Evolutionary conservation across 75 land plant species (phyloP).

Genomic region (Azolla pinnata): DNA sequence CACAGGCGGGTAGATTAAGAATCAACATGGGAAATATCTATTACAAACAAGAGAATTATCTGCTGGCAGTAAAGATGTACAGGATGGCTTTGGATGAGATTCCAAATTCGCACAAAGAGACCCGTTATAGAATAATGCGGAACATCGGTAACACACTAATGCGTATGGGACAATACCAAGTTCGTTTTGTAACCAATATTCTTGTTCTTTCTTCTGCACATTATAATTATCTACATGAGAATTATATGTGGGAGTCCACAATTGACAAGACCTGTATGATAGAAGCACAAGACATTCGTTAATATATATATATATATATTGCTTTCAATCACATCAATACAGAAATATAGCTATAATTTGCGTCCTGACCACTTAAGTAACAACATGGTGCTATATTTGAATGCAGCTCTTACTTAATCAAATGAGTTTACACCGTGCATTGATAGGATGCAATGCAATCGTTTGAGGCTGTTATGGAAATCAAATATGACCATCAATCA

Average conservation of each 20-base stretch:
- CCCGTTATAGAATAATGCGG: conserved; percentile 25
- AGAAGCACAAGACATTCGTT: no score
- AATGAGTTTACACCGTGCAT: conserved; percentile 1
- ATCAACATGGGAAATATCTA: conserved; percentile 40
- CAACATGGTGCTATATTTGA: conserved; percentile 1
- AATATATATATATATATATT: no score
- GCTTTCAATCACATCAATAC: no score
- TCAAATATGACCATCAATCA: conserved; percentile 32
- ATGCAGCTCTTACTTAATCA: conserved; percentile 3
- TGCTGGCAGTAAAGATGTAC: conserved; percentile 35
- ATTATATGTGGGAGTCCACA: no score
- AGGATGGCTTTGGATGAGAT: conserved; percentile 36
- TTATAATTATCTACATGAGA: no score
- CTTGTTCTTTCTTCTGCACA: no score
- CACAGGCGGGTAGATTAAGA: conserved; percentile 23
- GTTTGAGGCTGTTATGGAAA: conserved; percentile 34
- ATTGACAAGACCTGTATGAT: no score
- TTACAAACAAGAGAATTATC: conserved; percentile 25
- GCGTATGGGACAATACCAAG: conserved; percentile 37
- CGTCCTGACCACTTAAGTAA: not conserved
- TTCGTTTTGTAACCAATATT: not conserved
- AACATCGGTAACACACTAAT: conserved; percentile 33
- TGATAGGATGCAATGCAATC: conserved; percentile 35
- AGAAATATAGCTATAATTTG: no score
- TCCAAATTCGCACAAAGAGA: conserved; percentile 32